Conservation (phyloP, 352 stramenopile species). For the Pythium plurisporium region DNA sequence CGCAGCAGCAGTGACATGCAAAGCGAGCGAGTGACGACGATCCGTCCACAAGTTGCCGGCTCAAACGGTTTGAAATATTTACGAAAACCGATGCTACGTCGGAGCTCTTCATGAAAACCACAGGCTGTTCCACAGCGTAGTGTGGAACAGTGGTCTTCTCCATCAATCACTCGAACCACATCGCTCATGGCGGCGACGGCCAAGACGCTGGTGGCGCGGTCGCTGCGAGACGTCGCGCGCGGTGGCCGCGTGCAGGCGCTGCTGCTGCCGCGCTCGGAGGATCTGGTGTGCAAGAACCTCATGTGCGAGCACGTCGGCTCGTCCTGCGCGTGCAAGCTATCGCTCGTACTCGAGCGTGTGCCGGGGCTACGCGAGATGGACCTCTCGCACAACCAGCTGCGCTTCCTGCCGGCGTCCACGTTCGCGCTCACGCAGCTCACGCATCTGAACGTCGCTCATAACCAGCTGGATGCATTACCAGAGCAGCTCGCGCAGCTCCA, state of each 20-base stretch:
- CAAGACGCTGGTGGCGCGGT: slow-evolving; percentile 26
- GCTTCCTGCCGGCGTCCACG: slow-evolving; percentile 65
- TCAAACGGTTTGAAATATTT: no score
- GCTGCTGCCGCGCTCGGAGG: slow-evolving; percentile 65
- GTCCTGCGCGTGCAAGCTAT: slow-evolving; percentile 80
- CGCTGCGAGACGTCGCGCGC: slow-evolving; percentile 66
- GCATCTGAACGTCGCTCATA: slow-evolving; percentile 61
- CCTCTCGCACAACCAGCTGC: slow-evolving; percentile 74
- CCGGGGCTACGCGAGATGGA: slow-evolving; percentile 63
- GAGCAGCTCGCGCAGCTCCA: slow-evolving; percentile 36
- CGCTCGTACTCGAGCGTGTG: slow-evolving; percentile 70
- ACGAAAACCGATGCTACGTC: no score
- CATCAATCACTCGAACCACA: background rate
- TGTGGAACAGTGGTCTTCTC: background rate
- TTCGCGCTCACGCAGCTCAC: slow-evolving; percentile 61
- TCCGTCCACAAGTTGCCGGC: slow-evolving; percentile 2
- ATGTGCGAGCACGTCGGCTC: slow-evolving; percentile 90
- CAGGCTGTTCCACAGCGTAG: no score
- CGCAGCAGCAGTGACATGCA: slow-evolving; percentile 16
- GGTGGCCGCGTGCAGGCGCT: slow-evolving; percentile 49
- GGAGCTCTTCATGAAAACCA: no score
- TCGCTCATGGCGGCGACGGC: background rate
- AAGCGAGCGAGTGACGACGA: background rate
- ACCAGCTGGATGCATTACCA: slow-evolving; percentile 53
- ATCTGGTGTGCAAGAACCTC: slow-evolving; percentile 89